Conservation (phyloP, 805 yeast genomes). For the Candida verbasci region DNA sequence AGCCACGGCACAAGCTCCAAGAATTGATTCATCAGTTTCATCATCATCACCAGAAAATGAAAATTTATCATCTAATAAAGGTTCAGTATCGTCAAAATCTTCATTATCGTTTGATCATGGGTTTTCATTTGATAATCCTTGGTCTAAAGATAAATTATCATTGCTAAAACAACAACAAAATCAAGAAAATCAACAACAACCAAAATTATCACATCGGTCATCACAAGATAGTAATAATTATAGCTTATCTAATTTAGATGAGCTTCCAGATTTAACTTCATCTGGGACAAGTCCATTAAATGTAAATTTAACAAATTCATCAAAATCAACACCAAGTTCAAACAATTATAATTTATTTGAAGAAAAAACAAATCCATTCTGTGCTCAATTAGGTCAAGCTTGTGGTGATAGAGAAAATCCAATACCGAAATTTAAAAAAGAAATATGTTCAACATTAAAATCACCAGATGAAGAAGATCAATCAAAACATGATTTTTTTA, state of each 20-base stretch:
- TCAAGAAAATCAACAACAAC: conserved; percentile 3
- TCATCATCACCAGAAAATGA: conserved; percentile 9
- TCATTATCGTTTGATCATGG: conserved; percentile 6
- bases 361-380: conserved; percentile 71
- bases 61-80: conserved; percentile 1
- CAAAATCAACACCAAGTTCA: conserved; percentile 15
- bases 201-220: too few relatives aligned
- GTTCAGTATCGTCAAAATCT: conserved; percentile 3
- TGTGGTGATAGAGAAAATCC: conserved; percentile 78
- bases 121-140: conserved; percentile 55
- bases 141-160: conserved; percentile 26
- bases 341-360: conserved; percentile 37
- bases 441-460: conserved; percentile 8
- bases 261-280: conserved; percentile 34
- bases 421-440: conserved; percentile 44
- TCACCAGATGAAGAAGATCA: conserved; percentile 12
- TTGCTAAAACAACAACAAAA: conserved; percentile 1
- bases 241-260: too few relatives aligned
- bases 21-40: conserved; percentile 15
- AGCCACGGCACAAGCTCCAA: conserved; percentile 9
- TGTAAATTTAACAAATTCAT: conserved; percentile 30
- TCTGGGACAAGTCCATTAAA: conserved; percentile 36
- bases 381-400: conserved; percentile 70
- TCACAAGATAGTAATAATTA: too few relatives aligned
- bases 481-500: conserved; percentile 9